Evolutionary conservation across 306 rosid species (phyloP).

Genomic region (Pyrus bretschneideri): DNA sequence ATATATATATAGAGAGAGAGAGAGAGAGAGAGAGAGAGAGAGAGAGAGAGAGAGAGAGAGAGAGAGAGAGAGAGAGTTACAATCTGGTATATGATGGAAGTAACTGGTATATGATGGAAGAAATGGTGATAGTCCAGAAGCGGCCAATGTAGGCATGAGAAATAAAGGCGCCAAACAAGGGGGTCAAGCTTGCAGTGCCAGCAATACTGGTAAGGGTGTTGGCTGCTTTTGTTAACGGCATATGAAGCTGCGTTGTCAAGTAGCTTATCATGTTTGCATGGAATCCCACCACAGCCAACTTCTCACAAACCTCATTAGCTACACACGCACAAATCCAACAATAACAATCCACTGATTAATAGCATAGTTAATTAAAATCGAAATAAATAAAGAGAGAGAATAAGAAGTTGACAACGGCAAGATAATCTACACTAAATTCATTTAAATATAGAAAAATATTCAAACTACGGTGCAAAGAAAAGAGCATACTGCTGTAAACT

Average conservation of each 20-base stretch:
- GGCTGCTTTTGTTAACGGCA: slow-evolving; percentile 90
- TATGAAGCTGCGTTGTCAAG: slow-evolving; percentile 69
- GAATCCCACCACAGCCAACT: slow-evolving; percentile 94
- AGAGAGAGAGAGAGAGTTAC: slow-evolving; percentile 25
- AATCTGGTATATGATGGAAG: slow-evolving; percentile 72
- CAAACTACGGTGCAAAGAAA: neutral
- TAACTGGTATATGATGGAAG: slow-evolving; percentile 76
- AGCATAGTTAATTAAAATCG: neutral
- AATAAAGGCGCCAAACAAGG: slow-evolving; percentile 87
- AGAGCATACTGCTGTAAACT: no score
- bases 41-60: no score
- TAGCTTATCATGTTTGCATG: slow-evolving; percentile 77
- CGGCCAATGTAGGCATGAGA: slow-evolving; percentile 73
- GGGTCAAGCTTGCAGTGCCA: slow-evolving; percentile 89
- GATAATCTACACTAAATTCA: no score
- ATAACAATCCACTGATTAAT: neutral
- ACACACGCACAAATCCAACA: neutral
- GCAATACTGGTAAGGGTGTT: slow-evolving; percentile 73
- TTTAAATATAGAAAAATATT: no score
- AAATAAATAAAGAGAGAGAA: neutral
- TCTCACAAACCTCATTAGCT: slow-evolving; percentile 84
- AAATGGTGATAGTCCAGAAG: slow-evolving; percentile 65
- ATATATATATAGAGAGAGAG: no score
- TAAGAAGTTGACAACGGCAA: neutral
- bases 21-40: no score